phyloP scores from a whole-genome alignment of 768 basidiomycete genomes.

The Royoungia palumana region DNA sequence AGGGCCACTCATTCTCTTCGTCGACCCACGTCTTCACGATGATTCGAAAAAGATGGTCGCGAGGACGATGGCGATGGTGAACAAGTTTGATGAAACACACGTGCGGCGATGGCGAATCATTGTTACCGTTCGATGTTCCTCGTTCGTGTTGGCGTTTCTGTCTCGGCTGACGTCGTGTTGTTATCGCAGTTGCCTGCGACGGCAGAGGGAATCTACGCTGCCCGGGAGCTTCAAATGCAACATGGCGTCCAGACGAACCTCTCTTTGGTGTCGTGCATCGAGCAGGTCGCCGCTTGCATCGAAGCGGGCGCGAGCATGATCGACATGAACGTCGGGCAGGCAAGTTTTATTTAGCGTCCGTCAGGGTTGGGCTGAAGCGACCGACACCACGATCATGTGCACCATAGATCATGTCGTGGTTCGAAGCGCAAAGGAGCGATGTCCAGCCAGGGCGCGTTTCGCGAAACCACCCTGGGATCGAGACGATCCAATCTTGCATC shows the following conservation, averaged over 20 bases:
- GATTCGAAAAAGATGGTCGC: slow-evolving; percentile 38
- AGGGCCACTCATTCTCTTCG: slow-evolving; percentile 48
- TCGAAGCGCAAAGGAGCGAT: slow-evolving; percentile 32
- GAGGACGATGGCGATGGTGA: slow-evolving; percentile 40
- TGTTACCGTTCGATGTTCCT: slow-evolving; percentile 40
- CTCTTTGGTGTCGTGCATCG: slow-evolving; percentile 48
- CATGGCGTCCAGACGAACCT: slow-evolving; percentile 50
- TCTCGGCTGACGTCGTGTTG: neutral
- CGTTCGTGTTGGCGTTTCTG: neutral
- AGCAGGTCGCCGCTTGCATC: slow-evolving; percentile 54
- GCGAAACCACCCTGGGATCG: slow-evolving; percentile 41
- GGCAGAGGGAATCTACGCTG: slow-evolving; percentile 48
- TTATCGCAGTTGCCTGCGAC: slow-evolving; percentile 54
- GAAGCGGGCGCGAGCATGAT: slow-evolving; percentile 48
- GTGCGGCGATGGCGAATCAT: slow-evolving; percentile 41
- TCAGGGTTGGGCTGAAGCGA: neutral
- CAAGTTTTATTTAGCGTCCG: slow-evolving; percentile 30
- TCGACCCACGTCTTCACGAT: slow-evolving; percentile 47
- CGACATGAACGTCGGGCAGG: slow-evolving; percentile 48
- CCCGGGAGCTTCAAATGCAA: slow-evolving; percentile 35
- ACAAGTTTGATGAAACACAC: slow-evolving; percentile 40
- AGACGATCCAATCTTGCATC: slow-evolving; percentile 44
- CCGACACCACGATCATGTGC: slow-evolving; percentile 1
- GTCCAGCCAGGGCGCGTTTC: neutral
- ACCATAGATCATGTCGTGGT: slow-evolving; percentile 40